These are phyloP conservation scores for Aureobasidium sp. DNA, from an alignment of 2,329 filamentous ascomycete genomes.

Conservation along the genomic window DNA sequence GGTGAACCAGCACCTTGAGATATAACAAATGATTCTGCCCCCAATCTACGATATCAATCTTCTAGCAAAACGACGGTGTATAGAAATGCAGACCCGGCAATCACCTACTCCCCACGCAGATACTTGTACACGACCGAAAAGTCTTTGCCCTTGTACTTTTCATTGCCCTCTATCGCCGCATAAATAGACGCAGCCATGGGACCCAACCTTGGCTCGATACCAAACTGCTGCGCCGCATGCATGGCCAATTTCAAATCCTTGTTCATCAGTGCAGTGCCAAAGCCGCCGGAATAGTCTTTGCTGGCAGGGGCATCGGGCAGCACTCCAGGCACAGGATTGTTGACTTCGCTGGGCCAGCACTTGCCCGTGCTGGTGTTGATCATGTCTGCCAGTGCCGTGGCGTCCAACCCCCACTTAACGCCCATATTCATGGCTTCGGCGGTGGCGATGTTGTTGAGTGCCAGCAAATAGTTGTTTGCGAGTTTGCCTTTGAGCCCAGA, in stretches of 20 bases:
- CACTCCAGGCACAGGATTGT: conserved; percentile 88
- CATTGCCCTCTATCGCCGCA: conserved; percentile 36
- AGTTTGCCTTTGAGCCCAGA: conserved; percentile 86
- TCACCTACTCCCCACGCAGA: conserved; percentile 38
- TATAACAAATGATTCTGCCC: no score
- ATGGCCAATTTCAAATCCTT: conserved; percentile 46
- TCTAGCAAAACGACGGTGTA: no score
- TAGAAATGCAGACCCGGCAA: no score
- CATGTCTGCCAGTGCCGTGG: conserved; percentile 67
- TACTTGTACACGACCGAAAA: conserved; percentile 47
- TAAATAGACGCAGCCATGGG: conserved; percentile 41
- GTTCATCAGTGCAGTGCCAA: conserved; percentile 43
- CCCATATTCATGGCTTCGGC: conserved; percentile 62
- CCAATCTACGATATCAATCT: no score
- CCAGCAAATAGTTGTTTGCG: conserved; percentile 94
- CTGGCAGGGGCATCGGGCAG: conserved; percentile 67
- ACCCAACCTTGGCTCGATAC: conserved; percentile 40
- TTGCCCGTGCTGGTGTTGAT: conserved; percentile 91
- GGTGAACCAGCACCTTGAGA: no score
- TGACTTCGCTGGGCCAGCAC: conserved; percentile 93
- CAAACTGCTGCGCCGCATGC: conserved; percentile 38
- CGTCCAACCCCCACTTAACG: conserved; percentile 55
- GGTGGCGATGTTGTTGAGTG: conserved; percentile 78
- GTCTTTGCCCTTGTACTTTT: conserved; percentile 42
- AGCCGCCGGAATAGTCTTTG: conserved; percentile 57